These are phyloP conservation scores for Stachybotrys chlorohalonatus DNA, from an alignment of 2,329 filamentous ascomycete genomes.

Conservation along the genomic window DNA sequence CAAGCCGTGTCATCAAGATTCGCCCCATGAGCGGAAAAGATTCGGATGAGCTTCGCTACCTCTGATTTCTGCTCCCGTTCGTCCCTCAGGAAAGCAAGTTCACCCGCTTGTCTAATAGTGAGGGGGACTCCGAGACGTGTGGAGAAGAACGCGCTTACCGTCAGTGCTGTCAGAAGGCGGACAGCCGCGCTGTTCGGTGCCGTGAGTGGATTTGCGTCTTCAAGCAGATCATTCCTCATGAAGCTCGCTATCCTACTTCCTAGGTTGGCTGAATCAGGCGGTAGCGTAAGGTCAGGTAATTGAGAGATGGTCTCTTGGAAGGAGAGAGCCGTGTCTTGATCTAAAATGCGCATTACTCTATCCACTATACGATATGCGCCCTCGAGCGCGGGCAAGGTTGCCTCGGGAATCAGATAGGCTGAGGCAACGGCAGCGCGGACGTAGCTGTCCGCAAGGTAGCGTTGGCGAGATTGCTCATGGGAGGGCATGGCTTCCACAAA, in stretches of 20 bases:
- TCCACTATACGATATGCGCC: constrained; percentile 51
- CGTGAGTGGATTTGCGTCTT: constrained; percentile 55
- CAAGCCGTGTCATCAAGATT: constrained; percentile 57
- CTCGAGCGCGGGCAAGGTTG: constrained; percentile 46
- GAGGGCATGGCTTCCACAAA: constrained; percentile 48
- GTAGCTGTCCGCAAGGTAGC: constrained; percentile 54
- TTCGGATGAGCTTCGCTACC: constrained; percentile 49
- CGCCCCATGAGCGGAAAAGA: constrained; percentile 36
- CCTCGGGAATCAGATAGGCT: constrained; percentile 57
- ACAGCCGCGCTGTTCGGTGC: constrained; percentile 46
- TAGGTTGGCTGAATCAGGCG: constrained; percentile 11
- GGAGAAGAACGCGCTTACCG: constrained; percentile 51
- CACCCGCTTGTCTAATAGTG: constrained; percentile 45
- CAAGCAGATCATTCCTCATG: constrained; percentile 39
- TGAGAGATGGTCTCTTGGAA: constrained; percentile 37
- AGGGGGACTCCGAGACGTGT: constrained; percentile 40
- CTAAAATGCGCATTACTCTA: constrained; percentile 46
- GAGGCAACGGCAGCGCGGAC: constrained; percentile 58
- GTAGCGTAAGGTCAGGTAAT: constrained; percentile 28
- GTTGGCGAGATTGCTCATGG: constrained; percentile 51
- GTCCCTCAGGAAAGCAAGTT: constrained; percentile 55
- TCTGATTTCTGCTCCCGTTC: constrained; percentile 55
- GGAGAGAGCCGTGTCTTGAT: constrained; percentile 46
- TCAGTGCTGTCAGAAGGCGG: constrained; percentile 52
- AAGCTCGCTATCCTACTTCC: constrained; percentile 16